phyloP scores from a whole-genome alignment of 768 basidiomycete genomes.

The Antrodiella citrinella region DNA sequence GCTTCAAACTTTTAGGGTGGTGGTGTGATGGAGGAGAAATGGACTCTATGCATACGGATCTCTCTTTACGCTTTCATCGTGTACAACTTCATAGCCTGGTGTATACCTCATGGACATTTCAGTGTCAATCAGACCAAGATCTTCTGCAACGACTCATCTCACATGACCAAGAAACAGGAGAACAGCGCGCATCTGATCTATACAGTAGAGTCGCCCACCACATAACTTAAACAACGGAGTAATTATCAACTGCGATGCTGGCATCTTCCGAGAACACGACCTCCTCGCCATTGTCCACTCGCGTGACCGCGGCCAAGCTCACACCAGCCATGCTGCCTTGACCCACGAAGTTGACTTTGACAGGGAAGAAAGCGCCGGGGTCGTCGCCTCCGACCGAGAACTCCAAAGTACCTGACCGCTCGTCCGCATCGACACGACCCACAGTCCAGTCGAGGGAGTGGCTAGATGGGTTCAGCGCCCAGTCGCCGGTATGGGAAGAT shows the following conservation, averaged over 20 bases:
- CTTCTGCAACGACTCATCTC: not conserved
- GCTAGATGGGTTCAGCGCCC: slow-evolving; percentile 72
- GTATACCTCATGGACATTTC: not conserved
- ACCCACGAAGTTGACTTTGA: slow-evolving; percentile 72
- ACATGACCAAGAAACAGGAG: not conserved
- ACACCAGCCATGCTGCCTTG: slow-evolving; percentile 79
- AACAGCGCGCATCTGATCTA: not conserved
- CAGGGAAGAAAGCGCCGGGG: slow-evolving; percentile 83
- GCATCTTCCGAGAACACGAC: slow-evolving; percentile 47
- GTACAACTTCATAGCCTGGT: not conserved
- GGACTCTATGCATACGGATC: not conserved
- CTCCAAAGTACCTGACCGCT: slow-evolving; percentile 79
- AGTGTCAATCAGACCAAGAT: not conserved
- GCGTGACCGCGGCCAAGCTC: slow-evolving; percentile 50
- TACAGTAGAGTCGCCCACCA: not conserved
- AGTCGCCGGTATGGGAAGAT: slow-evolving; percentile 66
- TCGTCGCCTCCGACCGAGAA: slow-evolving; percentile 87
- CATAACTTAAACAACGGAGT: slow-evolving; percentile 30
- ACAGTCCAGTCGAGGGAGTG: slow-evolving; percentile 86
- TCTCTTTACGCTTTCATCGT: not conserved
- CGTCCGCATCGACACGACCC: slow-evolving; percentile 51
- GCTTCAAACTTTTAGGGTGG: not conserved
- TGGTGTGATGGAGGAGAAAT: not conserved
- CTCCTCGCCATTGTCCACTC: slow-evolving; percentile 40
- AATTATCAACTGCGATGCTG: slow-evolving; percentile 40